These are phyloP conservation scores for Fonsecaea pedrosoi DNA, from an alignment of 2,329 filamentous ascomycete species.

Conservation along the genomic window DNA sequence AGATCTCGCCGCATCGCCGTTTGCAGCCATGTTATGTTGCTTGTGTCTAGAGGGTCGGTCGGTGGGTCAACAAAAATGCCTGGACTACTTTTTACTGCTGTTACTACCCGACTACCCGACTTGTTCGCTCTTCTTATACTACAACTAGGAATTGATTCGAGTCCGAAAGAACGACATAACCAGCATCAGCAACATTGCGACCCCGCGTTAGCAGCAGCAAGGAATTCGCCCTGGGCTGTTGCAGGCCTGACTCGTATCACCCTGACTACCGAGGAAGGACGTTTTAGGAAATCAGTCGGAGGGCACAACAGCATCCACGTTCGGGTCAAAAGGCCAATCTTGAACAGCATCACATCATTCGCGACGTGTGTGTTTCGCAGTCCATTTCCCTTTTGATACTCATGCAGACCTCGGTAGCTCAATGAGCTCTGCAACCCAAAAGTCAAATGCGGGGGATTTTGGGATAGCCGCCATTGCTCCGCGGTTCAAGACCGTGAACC, in stretches of 20 bases:
- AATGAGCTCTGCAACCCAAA: not conserved
- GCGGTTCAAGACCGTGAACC: slow-evolving; percentile 1
- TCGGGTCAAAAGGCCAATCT: not conserved
- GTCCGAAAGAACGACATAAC: not conserved
- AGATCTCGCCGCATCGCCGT: slow-evolving; percentile 2
- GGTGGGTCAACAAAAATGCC: not conserved
- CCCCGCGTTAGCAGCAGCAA: not conserved
- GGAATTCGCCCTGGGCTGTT: not conserved
- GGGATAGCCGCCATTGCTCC: slow-evolving; percentile 13
- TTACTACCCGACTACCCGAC: not conserved
- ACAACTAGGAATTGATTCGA: not conserved
- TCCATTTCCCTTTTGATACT: not conserved
- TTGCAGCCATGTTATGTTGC: slow-evolving; percentile 8
- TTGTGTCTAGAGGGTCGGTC: not conserved
- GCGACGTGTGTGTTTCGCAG: slow-evolving; percentile 1
- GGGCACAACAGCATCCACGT: slow-evolving; percentile 4
- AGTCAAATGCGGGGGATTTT: slow-evolving; percentile 6
- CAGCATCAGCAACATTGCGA: not conserved
- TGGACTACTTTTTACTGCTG: not conserved
- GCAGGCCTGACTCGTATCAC: not conserved
- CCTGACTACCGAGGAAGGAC: slow-evolving; percentile 13
- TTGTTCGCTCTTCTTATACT: not conserved
- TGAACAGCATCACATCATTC: not conserved
- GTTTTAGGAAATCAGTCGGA: slow-evolving; percentile 2
- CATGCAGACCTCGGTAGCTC: slow-evolving; percentile 10